Conservation (phyloP, 805 yeast genomes). For the Teunomyces pallodes region DNA sequence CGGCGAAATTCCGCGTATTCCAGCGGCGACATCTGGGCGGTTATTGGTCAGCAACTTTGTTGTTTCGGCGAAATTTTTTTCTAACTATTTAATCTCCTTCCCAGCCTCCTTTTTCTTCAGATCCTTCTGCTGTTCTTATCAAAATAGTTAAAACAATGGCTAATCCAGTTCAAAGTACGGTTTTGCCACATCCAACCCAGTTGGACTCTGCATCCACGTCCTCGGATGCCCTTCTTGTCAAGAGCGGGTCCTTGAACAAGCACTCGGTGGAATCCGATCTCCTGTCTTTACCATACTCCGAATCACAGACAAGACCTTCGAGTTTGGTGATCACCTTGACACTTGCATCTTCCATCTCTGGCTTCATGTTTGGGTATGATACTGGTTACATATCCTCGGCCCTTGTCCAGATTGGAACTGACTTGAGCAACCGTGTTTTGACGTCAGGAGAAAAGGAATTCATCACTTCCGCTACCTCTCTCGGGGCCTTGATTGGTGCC, state of each 20-base stretch:
- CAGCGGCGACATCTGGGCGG: neutral
- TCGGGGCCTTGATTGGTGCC: conserved; percentile 87
- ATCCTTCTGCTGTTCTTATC: neutral
- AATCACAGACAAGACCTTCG: conserved; percentile 45
- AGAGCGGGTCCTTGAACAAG: conserved; percentile 3
- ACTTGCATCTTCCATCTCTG: conserved; percentile 81
- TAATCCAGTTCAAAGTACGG: neutral
- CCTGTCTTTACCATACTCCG: neutral
- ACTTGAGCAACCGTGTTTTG: conserved; percentile 53
- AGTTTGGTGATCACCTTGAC: conserved; percentile 66
- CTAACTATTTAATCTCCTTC: neutral
- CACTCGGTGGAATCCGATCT: conserved; percentile 3
- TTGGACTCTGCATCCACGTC: neutral
- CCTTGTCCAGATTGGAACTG: conserved; percentile 78
- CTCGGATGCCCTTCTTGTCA: neutral
- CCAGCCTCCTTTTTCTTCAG: neutral
- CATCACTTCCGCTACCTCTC: conserved; percentile 90
- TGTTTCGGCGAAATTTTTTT: neutral
- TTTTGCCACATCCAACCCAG: neutral
- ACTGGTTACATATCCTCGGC: conserved; percentile 97
- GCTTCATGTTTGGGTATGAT: conserved; percentile 96
- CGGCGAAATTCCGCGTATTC: neutral
- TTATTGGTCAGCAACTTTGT: neutral
- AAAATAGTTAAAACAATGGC: neutral
- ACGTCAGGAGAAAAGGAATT: conserved; percentile 81